Conservation (phyloP, 306 rosid genomes). For the Prinsepia uniflora region DNA sequence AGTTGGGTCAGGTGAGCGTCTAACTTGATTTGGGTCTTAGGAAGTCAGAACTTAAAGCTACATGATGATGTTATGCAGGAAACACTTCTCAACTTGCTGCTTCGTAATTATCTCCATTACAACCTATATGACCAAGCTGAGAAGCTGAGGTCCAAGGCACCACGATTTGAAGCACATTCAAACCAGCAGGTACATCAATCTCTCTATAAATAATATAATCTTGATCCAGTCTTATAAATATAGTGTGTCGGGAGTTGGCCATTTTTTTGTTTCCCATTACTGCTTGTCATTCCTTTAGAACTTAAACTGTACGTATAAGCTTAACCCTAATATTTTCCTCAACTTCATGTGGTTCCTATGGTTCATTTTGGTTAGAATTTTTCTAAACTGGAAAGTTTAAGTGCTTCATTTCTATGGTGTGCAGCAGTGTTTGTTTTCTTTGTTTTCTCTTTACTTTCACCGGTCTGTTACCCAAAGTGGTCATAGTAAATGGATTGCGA, state of each 20-base stretch:
- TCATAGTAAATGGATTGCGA: background rate
- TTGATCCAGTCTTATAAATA: background rate
- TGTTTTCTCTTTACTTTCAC: background rate
- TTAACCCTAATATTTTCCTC: background rate
- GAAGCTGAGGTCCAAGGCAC: slow-evolving; percentile 69
- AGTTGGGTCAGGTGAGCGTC: slow-evolving; percentile 66
- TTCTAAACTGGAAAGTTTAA: background rate
- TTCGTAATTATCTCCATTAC: slow-evolving; percentile 54
- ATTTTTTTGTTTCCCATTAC: background rate
- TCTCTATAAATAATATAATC: background rate
- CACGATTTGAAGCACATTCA: slow-evolving; percentile 68
- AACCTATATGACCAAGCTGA: slow-evolving; percentile 63
- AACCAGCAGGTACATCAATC: slow-evolving; percentile 50
- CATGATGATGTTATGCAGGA: slow-evolving; percentile 41
- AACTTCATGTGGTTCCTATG: background rate
- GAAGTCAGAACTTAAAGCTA: slow-evolving; percentile 13
- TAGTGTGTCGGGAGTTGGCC: background rate
- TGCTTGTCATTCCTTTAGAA: background rate
- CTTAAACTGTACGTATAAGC: background rate
- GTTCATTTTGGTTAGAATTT: background rate
- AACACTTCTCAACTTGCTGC: slow-evolving; percentile 43
- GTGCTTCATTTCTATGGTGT: background rate
- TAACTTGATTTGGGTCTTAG: background rate
- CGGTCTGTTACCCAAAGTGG: background rate
- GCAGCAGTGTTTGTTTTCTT: background rate